Base-by-base conservation (phyloP, 441 rosid genomes). In the Hura crepitans region DNA sequence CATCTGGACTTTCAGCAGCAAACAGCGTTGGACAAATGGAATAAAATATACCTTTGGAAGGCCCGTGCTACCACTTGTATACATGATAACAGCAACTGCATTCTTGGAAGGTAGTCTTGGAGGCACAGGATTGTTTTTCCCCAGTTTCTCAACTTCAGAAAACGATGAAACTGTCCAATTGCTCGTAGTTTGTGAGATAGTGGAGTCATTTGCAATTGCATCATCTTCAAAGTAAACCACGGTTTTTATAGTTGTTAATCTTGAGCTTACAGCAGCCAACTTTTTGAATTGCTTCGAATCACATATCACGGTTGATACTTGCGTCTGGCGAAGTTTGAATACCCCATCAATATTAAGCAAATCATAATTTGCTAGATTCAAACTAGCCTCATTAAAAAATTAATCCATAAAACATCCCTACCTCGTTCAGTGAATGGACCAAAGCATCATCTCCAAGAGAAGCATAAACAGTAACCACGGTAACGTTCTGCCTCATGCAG, bases 1-100 rank as follows among this genome's bases (percentile, higher is more conserved):
- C 23, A 28, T 66, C 55, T n/a, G n/a, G n/a, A 63, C 31, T 31
- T 56, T 53, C 42, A 37, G 62, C 50, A 50, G 23, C 45, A 50
- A 30, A 58, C 23, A 62, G 33, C 6, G 43, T n/a, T 53, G n/a
- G n/a, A n/a, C n/a, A n/a, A n/a, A n/a, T 8, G 23, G 59, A 72
- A 71, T 67, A 17, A 77, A 71, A 65, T 72, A 22, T 76, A 94
- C 98, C 97, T 94, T 94, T 63, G 97, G 97, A 62, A 91, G 79
- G 72, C 98, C 97, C 1, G 96, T 86, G 74, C 97, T 94, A 72
- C 98, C 98, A 75, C 98, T 94, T 35, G 98, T 94, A 77, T 89
- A 94, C 98, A 94, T 89, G 69, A 94, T 81, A 71, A 91, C 91
- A 25, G 93, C 97, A 72, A 85, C 74, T 12, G 80, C 82, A 61